Base-by-base conservation (phyloP, 257 asterid species). In the Lycium barbarum region DNA sequence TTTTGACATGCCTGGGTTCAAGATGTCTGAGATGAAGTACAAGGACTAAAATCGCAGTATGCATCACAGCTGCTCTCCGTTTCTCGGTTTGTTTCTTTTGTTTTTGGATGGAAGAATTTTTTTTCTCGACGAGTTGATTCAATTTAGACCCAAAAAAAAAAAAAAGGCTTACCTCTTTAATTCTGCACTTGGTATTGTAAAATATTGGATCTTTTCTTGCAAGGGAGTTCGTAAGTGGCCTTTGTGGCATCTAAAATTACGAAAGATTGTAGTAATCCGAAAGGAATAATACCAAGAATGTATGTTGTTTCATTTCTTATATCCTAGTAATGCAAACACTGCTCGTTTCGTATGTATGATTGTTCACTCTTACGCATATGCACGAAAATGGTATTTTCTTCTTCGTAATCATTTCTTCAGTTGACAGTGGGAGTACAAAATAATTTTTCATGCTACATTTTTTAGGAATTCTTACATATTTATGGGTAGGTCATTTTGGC, bases 1-100 rank as follows among this genome's bases (percentile, higher is more conserved):
- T 26, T 97, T 92, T 33, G 99, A 94, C 89, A 97, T 97, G 98
- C 98, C 99, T 0, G 98, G 99, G 71, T 97, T 95, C 94, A 92
- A 92, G 92, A 90, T 89, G 89, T 90, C 98, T 26, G 98, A 97
- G 88, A 95, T 95, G 98, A 97, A 97, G 94, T 97, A 94, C 94
- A 79, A 94, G 93, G 93, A 92, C 85, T 93, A 88, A 53, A 91
- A 81, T 63, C 51, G 12, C 81, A 62, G 14, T 57, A 15, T 74
- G 81, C 74, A 20, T 53, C 3, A 8, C 82, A 15, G 53, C 66
- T 78, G 10, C 26, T 18, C 58, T 61, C 8, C 6, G 0, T 61
- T 81, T 59, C 58, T 11, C 43, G 1, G 82, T 78, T 78, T 78
- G 82, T 78, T 33, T 78, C 49, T 53, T 76, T 78, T 53, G 66